These are phyloP conservation scores for Lentinula raphanica DNA, from an alignment of 768 basidiomycete genomes.

Conservation along the genomic window DNA sequence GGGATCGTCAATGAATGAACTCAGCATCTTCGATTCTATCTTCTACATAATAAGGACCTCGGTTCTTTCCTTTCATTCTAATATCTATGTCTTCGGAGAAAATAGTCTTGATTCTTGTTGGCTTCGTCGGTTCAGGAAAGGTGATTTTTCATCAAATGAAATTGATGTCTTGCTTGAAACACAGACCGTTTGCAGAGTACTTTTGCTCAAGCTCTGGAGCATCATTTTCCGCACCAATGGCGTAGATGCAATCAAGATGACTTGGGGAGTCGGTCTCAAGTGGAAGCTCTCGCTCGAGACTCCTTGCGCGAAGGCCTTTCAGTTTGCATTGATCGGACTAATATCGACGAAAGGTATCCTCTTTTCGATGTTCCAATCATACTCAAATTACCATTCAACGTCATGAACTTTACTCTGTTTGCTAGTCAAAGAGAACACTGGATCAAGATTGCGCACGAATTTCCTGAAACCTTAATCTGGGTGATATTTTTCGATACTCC, in stretches of 20 bases:
- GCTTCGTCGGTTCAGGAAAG: conserved; percentile 73
- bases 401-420: not conserved
- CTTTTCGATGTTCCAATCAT: too few species aligned
- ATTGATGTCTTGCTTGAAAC: conserved; percentile 2
- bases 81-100: conserved; percentile 17
- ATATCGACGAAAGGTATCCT: conserved; percentile 65
- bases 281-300: conserved; percentile 53
- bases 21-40: too few species aligned
- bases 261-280: conserved; percentile 59
- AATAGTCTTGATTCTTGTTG: conserved; percentile 67
- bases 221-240: conserved; percentile 50
- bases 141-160: conserved; percentile 28
- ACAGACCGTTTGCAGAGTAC: conserved; percentile 41
- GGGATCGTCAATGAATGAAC: too few species aligned
- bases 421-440: conserved; percentile 62
- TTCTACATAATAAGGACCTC: too few species aligned
- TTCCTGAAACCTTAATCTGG: conserved; percentile 60
- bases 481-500: conserved; percentile 76
- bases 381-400: not conserved
- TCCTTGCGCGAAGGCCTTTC: conserved; percentile 55
- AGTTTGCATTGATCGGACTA: conserved; percentile 77
- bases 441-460: conserved; percentile 67
- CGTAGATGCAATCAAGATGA: conserved; percentile 78
- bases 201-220: conserved; percentile 68
- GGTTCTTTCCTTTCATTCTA: not conserved